Base-by-base conservation (phyloP, 208 protist genomes). In the Porcisia hertigi region DNA sequence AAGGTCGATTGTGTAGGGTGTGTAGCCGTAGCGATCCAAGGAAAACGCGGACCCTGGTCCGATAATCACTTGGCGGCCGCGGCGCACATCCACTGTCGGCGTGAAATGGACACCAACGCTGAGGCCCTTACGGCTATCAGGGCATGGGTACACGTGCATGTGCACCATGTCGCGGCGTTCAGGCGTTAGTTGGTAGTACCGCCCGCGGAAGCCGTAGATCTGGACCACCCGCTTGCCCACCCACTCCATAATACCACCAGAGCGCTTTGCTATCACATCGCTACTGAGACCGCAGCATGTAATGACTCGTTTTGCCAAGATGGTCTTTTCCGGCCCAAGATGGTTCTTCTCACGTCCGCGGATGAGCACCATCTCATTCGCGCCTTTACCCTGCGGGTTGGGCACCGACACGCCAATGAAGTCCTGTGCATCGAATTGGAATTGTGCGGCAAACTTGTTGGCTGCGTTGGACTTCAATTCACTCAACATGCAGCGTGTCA, bases 81-180 rank as follows among this genome's bases (percentile, higher is more conserved):
- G 89, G 30, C 84, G 85, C 63, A 88, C 85, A 70, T 97, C 86
- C 41, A 91, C 86, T 7, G 91, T 97, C 43, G 88, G 93, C 12
- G 93, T 96, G 75, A 97, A 94, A 79, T 97, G 93, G 11, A 97
- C 82, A 47, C 93, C 91, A 0, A 96, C 92, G 73, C 82, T 91
- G 47, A 97, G 64, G 41, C 88, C 93, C 49, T 86, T 89, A 25
- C 74, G 69, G 23, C 7, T 76, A 73, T 92, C 87, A 2, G 91
- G 93, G 36, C 82, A 88, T 23, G 85, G 93, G 78, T 95, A 97
- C 52, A 96, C 90, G 76, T 93, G 87, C 79, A 88, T 87, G 49
- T 83, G 86, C 20, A 94, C 86, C 70, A 97, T 72, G 60, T 87
- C 65, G 8, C 82, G 80, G 47, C 86, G 78, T 59, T 94, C 83